These are phyloP conservation scores for Lenwebbia sp. DNA, from an alignment of 345 rosid genomes.

Conservation along the genomic window DNA sequence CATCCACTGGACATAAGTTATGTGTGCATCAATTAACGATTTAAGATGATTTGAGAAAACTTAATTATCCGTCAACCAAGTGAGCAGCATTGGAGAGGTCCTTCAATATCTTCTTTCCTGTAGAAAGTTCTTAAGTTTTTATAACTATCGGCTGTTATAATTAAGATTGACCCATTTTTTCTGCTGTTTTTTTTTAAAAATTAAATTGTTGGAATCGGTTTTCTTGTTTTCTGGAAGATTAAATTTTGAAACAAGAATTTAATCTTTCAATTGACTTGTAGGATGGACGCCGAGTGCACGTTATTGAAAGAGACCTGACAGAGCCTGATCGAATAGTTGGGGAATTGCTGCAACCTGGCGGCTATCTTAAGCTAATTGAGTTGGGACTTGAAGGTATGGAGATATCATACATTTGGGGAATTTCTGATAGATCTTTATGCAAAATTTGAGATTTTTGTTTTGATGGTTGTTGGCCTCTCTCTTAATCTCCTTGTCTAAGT, in stretches of 20 bases:
- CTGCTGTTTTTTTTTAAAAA: background rate
- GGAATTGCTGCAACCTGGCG: slow-evolving; percentile 68
- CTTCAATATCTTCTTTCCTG: background rate
- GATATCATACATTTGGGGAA: background rate
- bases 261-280: slow-evolving; percentile 11
- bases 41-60: background rate
- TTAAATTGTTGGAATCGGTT: background rate
- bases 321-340: slow-evolving; percentile 79
- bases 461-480: background rate
- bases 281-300: slow-evolving; percentile 65
- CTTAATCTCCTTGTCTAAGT: background rate
- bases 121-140: background rate
- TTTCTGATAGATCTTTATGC: background rate
- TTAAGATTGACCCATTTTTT: background rate
- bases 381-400: slow-evolving; percentile 55
- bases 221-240: background rate
- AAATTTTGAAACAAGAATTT: background rate
- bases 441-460: background rate
- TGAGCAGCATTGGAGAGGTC: background rate
- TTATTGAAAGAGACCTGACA: slow-evolving; percentile 57
- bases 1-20: background rate
- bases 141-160: background rate
- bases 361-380: slow-evolving; percentile 63
- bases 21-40: background rate
- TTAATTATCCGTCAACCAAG: background rate